Base-by-base conservation (phyloP, 129 eudicot genomes). In the Flaveria brownii region DNA sequence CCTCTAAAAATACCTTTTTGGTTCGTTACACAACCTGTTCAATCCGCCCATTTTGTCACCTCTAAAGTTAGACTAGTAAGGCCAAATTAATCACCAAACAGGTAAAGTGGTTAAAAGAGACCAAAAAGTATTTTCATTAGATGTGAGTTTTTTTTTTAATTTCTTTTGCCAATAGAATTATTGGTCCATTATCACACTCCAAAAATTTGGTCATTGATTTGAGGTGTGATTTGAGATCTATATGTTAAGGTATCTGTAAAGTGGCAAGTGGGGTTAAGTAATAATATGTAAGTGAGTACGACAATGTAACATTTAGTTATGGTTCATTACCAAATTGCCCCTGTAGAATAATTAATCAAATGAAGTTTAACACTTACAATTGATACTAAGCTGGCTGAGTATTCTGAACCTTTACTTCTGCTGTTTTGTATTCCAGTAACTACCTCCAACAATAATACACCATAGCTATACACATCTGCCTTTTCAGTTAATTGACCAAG, bases 401-500 rank as follows among this genome's bases (percentile, higher is more conserved):
- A 86, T 65, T 86, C 92, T 16, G 77, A 14, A 49, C 77, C 51
- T 69, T 81, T 85, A 75, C 88, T 78, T 78, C 78, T 77, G 85
- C 83, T 91, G 74, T 84, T 88, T 74, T 77, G 90, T 59, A 81
- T 80, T 68, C 95, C 97, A 2, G 90, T 87, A 23, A 88, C 86
- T 14, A 91, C 82, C 81, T 91, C 97, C 64, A 88, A 69, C 55
- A 88, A 62, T 42, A 88, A 86, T 69, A 91, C 96, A 43, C 96
- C 92, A 61, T 79, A 87, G 81, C 95, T 91, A 68, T 86, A 88
- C 52, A 91, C 92, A 70, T 91, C 97, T 22, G 80, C 96, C 77
- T 91, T 91, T 45, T 88, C 96, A 6, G 95, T 88, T 70, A 91
- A 74, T 69, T 87, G 90, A 45, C 96, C 96, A 80, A 82, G 88